Percentiles rank a stretch among this genome's conserved stretches.
These are phyloP conservation scores for Grosmannia huntii DNA, from an alignment of 2,329 filamentous ascomycete species.

Conservation along the genomic window DNA sequence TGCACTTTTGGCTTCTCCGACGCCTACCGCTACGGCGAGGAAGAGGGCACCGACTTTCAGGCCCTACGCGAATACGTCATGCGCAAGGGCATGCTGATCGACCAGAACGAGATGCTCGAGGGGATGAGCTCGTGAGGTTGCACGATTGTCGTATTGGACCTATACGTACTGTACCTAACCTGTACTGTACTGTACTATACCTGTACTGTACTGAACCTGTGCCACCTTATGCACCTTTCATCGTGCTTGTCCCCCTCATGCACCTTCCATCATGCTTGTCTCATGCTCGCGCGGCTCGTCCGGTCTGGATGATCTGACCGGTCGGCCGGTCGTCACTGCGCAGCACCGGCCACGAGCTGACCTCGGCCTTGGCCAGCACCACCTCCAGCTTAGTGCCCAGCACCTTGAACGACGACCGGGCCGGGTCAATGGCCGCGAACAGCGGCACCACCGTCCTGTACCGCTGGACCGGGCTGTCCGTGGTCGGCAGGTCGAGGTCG, in stretches of 20 bases:
- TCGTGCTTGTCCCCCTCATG: no score
- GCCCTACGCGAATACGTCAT: conserved; percentile 71
- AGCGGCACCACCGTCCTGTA: conserved; percentile 64
- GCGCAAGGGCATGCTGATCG: conserved; percentile 76
- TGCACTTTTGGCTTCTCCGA: conserved; percentile 88
- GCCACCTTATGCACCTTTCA: no score
- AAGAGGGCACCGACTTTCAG: conserved; percentile 86
- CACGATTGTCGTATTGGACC: no score
- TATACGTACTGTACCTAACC: no score
- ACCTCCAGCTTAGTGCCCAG: conserved; percentile 85
- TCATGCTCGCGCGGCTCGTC: conserved; percentile 49
- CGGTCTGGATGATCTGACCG: conserved; percentile 79
- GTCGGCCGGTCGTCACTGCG: conserved; percentile 58
- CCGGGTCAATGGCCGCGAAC: conserved; percentile 63
- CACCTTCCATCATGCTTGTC: neutral
- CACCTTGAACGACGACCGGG: conserved; percentile 65
- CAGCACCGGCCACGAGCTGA: conserved; percentile 72
- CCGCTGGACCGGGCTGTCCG: conserved; percentile 62
- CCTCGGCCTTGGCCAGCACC: conserved; percentile 57
- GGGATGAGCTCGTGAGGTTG: conserved; percentile 52
- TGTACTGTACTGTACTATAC: no score
- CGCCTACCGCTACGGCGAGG: conserved; percentile 66
- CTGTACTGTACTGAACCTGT: no score
- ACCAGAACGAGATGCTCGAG: conserved; percentile 80
- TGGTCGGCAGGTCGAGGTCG: conserved; percentile 71